A percentile compares a stretch with the other conserved stretches of the same genome.
phyloP scores from a whole-genome alignment of 164 flowering plant species.

The Stephania cephalantha region DNA sequence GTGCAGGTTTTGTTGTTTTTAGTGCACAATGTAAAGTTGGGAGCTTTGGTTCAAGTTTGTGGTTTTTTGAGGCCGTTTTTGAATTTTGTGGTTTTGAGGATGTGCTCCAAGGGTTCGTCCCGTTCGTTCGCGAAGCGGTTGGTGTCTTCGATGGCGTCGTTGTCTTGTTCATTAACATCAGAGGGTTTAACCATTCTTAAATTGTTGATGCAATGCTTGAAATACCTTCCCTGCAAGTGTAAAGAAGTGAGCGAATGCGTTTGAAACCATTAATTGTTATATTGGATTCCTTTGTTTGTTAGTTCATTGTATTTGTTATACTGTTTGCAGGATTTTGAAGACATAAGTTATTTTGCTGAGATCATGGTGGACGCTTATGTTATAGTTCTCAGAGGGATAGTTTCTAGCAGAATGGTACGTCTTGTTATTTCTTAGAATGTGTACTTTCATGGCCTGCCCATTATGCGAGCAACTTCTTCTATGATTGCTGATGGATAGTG shows the following conservation, averaged over 20 bases:
- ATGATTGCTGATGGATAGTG: background rate
- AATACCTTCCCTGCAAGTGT: slow-evolving; percentile 34
- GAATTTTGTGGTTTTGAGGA: slow-evolving; percentile 41
- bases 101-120: slow-evolving; percentile 34
- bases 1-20: slow-evolving; percentile 63
- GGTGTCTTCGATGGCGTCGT: slow-evolving; percentile 47
- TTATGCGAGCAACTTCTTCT: background rate
- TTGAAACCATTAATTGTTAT: background rate
- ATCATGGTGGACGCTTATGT: slow-evolving; percentile 50
- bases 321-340: slow-evolving; percentile 46
- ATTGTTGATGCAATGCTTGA: slow-evolving; percentile 40
- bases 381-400: slow-evolving; percentile 46
- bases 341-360: slow-evolving; percentile 35
- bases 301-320: slow-evolving; percentile 6
- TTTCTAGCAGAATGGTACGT: slow-evolving; percentile 46
- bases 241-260: slow-evolving; percentile 45
- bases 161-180: slow-evolving; percentile 51
- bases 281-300: background rate
- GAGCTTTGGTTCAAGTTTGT: slow-evolving; percentile 44
- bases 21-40: slow-evolving; percentile 31
- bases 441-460: background rate
- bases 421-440: background rate
- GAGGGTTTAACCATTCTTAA: slow-evolving; percentile 57
- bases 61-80: slow-evolving; percentile 67
- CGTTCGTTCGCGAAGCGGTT: slow-evolving; percentile 44